Evolutionary conservation across 129 eudicot species (phyloP).

Genomic region (Saussurea involucrata): DNA sequence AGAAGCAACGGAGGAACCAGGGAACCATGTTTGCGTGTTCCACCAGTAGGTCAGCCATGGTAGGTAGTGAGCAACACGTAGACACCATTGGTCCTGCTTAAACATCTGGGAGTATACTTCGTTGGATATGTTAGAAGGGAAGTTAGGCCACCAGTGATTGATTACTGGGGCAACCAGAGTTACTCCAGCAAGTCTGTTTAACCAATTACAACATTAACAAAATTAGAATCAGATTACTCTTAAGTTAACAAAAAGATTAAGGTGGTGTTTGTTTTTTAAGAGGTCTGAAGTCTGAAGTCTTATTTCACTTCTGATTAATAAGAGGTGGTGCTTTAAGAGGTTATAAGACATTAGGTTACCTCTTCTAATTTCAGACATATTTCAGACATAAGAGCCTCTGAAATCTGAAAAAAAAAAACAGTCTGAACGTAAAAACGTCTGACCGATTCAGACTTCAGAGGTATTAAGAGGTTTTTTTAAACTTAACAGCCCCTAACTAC

Average conservation of each 20-base stretch:
- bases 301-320: too few relatives aligned
- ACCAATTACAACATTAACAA: neutral
- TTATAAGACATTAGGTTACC: too few relatives aligned
- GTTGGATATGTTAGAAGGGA: constrained; percentile 49
- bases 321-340: too few relatives aligned
- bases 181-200: constrained; percentile 74
- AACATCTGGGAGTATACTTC: constrained; percentile 48
- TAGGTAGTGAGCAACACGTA: constrained; percentile 54
- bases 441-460: too few relatives aligned
- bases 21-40: constrained; percentile 76
- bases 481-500: neutral
- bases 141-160: constrained; percentile 70
- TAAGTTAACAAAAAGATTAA: neutral
- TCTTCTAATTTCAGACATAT: too few relatives aligned
- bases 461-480: too few relatives aligned
- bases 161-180: constrained; percentile 53
- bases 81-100: constrained; percentile 57
- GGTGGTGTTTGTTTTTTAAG: too few relatives aligned
- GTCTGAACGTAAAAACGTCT: too few relatives aligned
- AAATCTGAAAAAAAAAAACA: too few relatives aligned
- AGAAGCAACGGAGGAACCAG: constrained; percentile 33
- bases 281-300: too few relatives aligned
- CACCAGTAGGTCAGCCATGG: constrained; percentile 89
- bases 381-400: too few relatives aligned
- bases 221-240: neutral